Conservation (phyloP, 1,284 basidiomycete species). For the Trametes hirsuta region DNA sequence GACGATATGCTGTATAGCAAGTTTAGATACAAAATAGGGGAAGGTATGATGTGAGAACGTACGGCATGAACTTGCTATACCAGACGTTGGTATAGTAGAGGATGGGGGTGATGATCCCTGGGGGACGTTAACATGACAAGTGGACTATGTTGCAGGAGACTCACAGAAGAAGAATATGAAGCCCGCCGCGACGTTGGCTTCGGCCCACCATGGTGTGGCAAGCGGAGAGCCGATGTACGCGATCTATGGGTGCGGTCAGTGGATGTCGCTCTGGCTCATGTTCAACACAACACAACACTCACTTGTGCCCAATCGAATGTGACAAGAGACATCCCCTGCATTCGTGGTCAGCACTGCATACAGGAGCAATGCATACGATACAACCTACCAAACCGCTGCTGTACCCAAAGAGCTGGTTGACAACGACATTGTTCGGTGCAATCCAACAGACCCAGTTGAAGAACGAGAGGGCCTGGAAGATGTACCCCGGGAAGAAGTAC, state of each 20-base stretch:
- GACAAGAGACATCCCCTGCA: slow-evolving; percentile 45
- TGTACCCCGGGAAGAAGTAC: slow-evolving; percentile 55
- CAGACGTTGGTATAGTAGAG: slow-evolving; percentile 54
- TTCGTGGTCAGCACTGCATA: background rate
- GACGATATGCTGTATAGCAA: slow-evolving; percentile 49
- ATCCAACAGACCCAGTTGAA: slow-evolving; percentile 69
- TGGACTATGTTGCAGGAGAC: slow-evolving; percentile 37
- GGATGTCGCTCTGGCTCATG: slow-evolving; percentile 41
- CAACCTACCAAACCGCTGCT: slow-evolving; percentile 37
- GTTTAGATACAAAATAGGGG: too few species aligned
- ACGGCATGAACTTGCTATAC: slow-evolving; percentile 48
- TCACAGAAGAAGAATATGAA: slow-evolving; percentile 63
- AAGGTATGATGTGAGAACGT: too few species aligned
- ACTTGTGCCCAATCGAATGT: slow-evolving; percentile 51
- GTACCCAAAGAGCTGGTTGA: slow-evolving; percentile 48
- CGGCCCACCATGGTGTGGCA: slow-evolving; percentile 61
- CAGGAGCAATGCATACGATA: background rate
- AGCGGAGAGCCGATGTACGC: slow-evolving; percentile 63
- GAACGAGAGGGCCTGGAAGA: slow-evolving; percentile 49
- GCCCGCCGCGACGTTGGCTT: slow-evolving; percentile 59
- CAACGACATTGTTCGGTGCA: slow-evolving; percentile 43
- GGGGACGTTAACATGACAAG: slow-evolving; percentile 31
- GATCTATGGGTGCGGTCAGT: slow-evolving; percentile 43
- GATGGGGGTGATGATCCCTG: slow-evolving; percentile 69
- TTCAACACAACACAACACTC: background rate